These are phyloP conservation scores for Clitocybe nebularis DNA, from an alignment of 1,284 basidiomycete species.

Conservation along the genomic window DNA sequence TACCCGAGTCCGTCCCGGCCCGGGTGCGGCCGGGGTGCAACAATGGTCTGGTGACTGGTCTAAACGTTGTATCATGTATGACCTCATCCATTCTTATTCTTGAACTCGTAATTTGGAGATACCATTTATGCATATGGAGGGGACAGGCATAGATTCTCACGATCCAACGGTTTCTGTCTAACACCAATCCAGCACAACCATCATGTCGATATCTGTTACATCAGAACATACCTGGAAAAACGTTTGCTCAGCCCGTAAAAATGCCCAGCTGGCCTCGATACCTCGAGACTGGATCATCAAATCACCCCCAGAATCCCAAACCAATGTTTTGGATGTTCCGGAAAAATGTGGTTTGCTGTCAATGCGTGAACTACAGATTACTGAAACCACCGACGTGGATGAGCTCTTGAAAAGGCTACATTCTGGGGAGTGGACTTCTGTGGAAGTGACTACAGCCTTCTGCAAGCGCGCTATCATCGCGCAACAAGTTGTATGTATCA, in stretches of 20 bases:
- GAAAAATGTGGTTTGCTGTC: slow-evolving; percentile 51
- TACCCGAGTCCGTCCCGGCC: no score
- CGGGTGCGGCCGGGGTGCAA: no score
- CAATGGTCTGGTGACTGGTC: no score
- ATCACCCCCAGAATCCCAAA: slow-evolving; percentile 14
- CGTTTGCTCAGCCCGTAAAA: slow-evolving; percentile 13
- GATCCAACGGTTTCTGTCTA: no score
- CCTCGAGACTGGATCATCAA: slow-evolving; percentile 24
- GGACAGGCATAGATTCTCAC: no score
- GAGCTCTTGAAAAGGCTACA: slow-evolving; percentile 42
- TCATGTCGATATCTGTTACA: background rate
- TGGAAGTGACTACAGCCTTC: slow-evolving; percentile 68
- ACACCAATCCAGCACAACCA: no score
- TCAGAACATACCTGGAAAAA: slow-evolving; percentile 21
- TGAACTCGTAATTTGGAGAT: no score
- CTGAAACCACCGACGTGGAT: slow-evolving; percentile 46
- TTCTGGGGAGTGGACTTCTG: slow-evolving; percentile 51
- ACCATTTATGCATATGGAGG: no score
- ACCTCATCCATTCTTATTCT: no score
- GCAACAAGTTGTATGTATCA: slow-evolving; percentile 60
- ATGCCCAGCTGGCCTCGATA: slow-evolving; percentile 21
- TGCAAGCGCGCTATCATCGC: slow-evolving; percentile 76
- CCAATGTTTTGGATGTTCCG: slow-evolving; percentile 35
- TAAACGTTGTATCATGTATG: no score
- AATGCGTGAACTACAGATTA: slow-evolving; percentile 56